A percentile compares a stretch with the other conserved stretches of the same genome.
phyloP scores from a whole-genome alignment of 176 grass and related monocot genomes.

The Eleusine indica region DNA sequence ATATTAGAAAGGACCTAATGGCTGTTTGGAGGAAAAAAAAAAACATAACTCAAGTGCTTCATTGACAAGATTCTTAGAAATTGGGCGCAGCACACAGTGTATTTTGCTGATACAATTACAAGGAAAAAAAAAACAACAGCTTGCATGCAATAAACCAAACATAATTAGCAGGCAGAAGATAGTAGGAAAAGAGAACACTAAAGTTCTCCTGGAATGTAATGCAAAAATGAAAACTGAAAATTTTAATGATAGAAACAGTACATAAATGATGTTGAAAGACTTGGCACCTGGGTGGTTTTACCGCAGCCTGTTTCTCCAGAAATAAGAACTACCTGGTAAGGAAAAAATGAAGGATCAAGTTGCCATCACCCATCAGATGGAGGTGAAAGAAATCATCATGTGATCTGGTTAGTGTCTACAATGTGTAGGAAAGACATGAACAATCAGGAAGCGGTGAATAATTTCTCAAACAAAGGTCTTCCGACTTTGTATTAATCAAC shows the following conservation, averaged over 20 bases:
- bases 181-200: not conserved
- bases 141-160: slow-evolving; percentile 12
- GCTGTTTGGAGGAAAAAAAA: slow-evolving; percentile 11
- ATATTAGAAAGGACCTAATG: slow-evolving; percentile 6
- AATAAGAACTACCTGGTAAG: slow-evolving; percentile 90
- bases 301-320: slow-evolving; percentile 97
- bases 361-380: slow-evolving; percentile 31
- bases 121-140: not conserved
- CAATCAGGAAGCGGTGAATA: not conserved
- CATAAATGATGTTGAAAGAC: slow-evolving; percentile 23
- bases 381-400: not conserved
- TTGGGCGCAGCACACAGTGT: slow-evolving; percentile 12
- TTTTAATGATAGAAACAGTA: slow-evolving; percentile 6
- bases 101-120: slow-evolving; percentile 26
- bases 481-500: not conserved
- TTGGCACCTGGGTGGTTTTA: slow-evolving; percentile 95
- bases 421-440: slow-evolving; percentile 21
- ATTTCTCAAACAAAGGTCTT: not conserved
- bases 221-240: slow-evolving; percentile 9
- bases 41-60: slow-evolving; percentile 8
- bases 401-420: slow-evolving; percentile 2
- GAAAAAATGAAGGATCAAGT: slow-evolving; percentile 47
- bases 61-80: slow-evolving; percentile 6
- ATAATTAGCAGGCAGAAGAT: slow-evolving; percentile 7
- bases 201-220: not conserved